Percentiles rank a stretch among this genome's conserved stretches.
Evolutionary conservation across 352 stramenopile genomes (phyloP).

Genomic region (Phytophthora citrophthora): DNA sequence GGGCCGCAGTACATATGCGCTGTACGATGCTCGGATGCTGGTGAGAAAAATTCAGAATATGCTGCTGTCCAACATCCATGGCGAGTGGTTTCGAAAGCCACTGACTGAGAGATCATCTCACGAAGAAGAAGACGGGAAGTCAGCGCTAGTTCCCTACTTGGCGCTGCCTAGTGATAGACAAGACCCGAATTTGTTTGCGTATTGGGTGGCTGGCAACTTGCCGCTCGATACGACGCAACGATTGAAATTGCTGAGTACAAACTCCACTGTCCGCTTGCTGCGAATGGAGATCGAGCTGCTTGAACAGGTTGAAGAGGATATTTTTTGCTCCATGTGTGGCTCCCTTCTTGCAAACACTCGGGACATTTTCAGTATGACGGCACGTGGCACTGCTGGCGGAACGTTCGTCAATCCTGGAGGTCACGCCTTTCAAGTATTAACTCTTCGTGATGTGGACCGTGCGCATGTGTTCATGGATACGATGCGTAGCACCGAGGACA

Average conservation of each 20-base stretch:
- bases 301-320: slow-evolving; percentile 61
- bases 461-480: slow-evolving; percentile 54
- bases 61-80: slow-evolving; percentile 75
- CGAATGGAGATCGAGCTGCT: slow-evolving; percentile 66
- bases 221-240: slow-evolving; percentile 65
- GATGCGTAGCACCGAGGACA: slow-evolving; percentile 62
- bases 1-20: slow-evolving; percentile 43
- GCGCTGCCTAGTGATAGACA: slow-evolving; percentile 45
- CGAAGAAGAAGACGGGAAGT: slow-evolving; percentile 20
- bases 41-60: slow-evolving; percentile 71
- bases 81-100: slow-evolving; percentile 68
- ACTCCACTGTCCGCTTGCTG: slow-evolving; percentile 66
- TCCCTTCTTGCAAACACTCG: slow-evolving; percentile 67
- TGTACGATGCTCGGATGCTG: slow-evolving; percentile 70
- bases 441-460: slow-evolving; percentile 56
- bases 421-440: slow-evolving; percentile 84
- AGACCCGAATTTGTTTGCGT: slow-evolving; percentile 77
- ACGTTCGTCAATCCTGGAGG: slow-evolving; percentile 87
- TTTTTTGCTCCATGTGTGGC: slow-evolving; percentile 71
- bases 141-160: slow-evolving; percentile 39
- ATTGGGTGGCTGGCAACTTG: slow-evolving; percentile 81
- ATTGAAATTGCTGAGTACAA: slow-evolving; percentile 62
- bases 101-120: slow-evolving; percentile 11
- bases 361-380: slow-evolving; percentile 83
- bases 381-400: slow-evolving; percentile 51